Conservation (phyloP, 176 grass and related monocot genomes). For the Saccharum spontaneum region DNA sequence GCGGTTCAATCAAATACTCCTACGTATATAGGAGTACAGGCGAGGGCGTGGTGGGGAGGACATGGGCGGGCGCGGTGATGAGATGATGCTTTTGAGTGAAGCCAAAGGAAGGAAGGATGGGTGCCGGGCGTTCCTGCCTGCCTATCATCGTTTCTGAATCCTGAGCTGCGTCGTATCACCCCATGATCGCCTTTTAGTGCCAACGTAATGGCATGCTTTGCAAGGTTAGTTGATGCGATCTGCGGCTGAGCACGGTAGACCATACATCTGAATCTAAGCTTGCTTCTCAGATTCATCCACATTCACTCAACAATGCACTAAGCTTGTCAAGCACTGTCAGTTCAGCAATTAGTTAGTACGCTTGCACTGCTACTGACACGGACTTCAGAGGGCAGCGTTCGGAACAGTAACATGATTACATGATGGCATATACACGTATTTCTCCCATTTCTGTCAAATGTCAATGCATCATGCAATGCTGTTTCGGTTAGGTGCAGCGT, state of each 20-base stretch:
- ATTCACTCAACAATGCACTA: background rate
- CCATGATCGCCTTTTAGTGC: background rate
- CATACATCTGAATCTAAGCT: background rate
- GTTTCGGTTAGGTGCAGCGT: background rate
- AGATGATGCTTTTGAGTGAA: slow-evolving; percentile 46
- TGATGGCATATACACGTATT: background rate
- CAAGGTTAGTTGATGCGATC: background rate
- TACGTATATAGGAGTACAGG: no score
- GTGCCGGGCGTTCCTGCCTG: background rate
- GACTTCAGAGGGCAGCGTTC: no score
- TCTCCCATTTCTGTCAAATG: background rate
- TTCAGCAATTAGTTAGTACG: no score
- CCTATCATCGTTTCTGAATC: background rate
- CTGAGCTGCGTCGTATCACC: slow-evolving; percentile 2
- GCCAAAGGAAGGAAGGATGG: slow-evolving; percentile 46
- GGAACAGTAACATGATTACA: no score
- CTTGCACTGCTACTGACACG: background rate
- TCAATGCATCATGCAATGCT: background rate
- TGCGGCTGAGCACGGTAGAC: background rate
- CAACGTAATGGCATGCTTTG: background rate
- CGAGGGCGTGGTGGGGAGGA: slow-evolving; percentile 2
- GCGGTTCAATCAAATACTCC: slow-evolving; percentile 21
- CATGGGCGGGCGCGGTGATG: slow-evolving; percentile 4
- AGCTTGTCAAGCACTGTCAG: background rate
- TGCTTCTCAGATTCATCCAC: background rate